A percentile compares a stretch with the other conserved stretches of the same genome.
Conservation (phyloP, 306 rosid species). For the Senna tora region DNA sequence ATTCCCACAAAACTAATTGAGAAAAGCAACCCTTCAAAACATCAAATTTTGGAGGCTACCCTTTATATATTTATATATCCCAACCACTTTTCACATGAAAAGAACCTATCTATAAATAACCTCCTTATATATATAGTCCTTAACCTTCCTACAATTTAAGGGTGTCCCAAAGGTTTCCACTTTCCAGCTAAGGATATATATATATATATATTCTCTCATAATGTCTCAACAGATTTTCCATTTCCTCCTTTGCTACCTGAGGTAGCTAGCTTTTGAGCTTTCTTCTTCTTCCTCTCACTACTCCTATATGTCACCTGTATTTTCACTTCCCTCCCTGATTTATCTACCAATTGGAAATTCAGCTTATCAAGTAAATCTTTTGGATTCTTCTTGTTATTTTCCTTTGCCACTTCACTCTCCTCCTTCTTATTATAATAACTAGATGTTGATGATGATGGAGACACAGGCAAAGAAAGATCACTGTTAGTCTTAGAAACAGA, state of each 20-base stretch:
- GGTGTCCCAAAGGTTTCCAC: neutral
- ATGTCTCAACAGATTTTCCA: neutral
- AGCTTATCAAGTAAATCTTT: neutral
- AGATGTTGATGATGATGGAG: neutral
- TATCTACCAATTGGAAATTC: constrained; percentile 5
- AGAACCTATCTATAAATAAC: neutral
- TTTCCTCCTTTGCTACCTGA: neutral
- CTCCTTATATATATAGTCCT: too few relatives aligned
- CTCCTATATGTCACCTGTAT: neutral
- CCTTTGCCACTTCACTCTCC: neutral
- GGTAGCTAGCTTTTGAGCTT: neutral
- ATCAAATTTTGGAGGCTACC: too few relatives aligned
- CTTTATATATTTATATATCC: too few relatives aligned
- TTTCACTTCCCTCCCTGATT: neutral
- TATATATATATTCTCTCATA: too few relatives aligned
- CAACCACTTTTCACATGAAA: too few relatives aligned
- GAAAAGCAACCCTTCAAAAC: too few relatives aligned
- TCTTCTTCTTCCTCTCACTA: neutral
- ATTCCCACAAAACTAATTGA: too few relatives aligned
- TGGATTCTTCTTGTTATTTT: neutral
- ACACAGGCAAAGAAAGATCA: neutral
- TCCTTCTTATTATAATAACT: too few relatives aligned
- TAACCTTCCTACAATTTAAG: neutral
- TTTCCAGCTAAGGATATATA: neutral
- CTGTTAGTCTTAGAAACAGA: neutral